Percentiles rank a stretch among this genome's conserved stretches.
phyloP scores from a whole-genome alignment of 2,329 filamentous ascomycete species.

The Epichloe gansuensis region DNA sequence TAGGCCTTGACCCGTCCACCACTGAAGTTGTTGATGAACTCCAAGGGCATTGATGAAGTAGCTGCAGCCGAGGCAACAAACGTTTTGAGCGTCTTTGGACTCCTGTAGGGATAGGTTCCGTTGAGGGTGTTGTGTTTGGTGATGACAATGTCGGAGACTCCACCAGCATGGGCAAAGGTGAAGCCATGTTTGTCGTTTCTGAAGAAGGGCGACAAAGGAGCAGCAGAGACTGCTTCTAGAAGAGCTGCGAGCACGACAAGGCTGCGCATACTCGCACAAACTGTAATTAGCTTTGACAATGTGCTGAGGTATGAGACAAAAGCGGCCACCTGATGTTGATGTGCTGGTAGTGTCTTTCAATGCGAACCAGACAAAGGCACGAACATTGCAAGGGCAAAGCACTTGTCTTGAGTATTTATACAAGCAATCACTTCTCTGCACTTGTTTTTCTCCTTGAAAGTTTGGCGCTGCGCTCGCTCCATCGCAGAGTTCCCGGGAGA shows the following conservation, averaged over 20 bases:
- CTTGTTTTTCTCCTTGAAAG: background rate
- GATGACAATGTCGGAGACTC: slow-evolving; percentile 21
- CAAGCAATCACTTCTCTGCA: background rate
- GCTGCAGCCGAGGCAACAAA: slow-evolving; percentile 2
- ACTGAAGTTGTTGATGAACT: slow-evolving; percentile 32
- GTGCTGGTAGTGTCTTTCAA: background rate
- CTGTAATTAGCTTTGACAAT: background rate
- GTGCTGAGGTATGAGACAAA: background rate
- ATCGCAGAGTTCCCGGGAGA: background rate
- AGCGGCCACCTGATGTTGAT: background rate
- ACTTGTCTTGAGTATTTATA: background rate
- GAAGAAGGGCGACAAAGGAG: slow-evolving; percentile 4
- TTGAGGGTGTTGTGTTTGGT: slow-evolving; percentile 28
- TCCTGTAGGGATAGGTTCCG: slow-evolving; percentile 17
- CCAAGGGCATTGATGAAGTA: slow-evolving; percentile 13
- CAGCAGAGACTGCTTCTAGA: slow-evolving; percentile 10
- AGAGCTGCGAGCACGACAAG: slow-evolving; percentile 10
- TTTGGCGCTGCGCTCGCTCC: too few species aligned
- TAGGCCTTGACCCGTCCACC: slow-evolving; percentile 30
- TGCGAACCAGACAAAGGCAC: background rate
- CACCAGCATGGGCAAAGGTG: slow-evolving; percentile 20
- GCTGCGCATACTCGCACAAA: background rate
- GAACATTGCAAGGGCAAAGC: background rate
- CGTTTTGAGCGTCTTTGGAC: slow-evolving; percentile 1
- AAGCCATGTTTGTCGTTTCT: slow-evolving; percentile 11